Evolutionary conservation across 192 early-diverging fungal genomes (phyloP), one percentile per base, ranked within the genome.

Genomic region (Entrophospora sp.): DNA sequence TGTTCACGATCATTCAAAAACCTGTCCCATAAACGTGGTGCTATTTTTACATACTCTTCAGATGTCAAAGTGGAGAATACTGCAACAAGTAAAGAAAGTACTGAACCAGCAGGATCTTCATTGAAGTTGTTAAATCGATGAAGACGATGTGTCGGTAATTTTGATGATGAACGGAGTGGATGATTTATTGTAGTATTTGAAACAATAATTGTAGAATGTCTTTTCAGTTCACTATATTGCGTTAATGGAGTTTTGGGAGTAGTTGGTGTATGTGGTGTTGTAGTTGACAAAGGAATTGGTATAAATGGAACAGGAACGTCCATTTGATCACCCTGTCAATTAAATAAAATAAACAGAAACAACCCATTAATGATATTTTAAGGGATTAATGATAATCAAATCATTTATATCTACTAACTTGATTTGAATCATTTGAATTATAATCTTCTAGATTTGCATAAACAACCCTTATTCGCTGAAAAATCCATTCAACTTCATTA

Each of bases 81-180:
- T 4, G 82, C 77, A 8, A 81, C 79, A 2, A 84, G 64, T 5
- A 84, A 61, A 1, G 72, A 75, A 28, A 84, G 49, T 20, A 79
- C 67, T 0, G 82, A 68, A 8, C 66, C 78, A 20, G 70, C 74
- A 13, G 9, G 14, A 30, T 61, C 40, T 13, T 61, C 59, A 43
- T 14, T 32, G 18, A 61, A 61, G 6, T 13, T 43, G 28, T 27
- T 61, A 13, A 61, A 61, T 22, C 38, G 22, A 28, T 61, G 40
- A 30, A 61, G 40, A 18, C 40, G 36, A 12, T 43, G 37, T 40
- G 25, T 43, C 12, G 24, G 1, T 40, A 30, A 30, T 30, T 43
- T 43, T 9, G 40, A 40, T 0, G 59, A 61, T 31, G 16, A 30
- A 10, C 32, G 13, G 16, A 16, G 12, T 40, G 8, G 56, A 5